Evolutionary conservation across 768 basidiomycete genomes (phyloP).

Genomic region (Lactifluus echinatus): DNA sequence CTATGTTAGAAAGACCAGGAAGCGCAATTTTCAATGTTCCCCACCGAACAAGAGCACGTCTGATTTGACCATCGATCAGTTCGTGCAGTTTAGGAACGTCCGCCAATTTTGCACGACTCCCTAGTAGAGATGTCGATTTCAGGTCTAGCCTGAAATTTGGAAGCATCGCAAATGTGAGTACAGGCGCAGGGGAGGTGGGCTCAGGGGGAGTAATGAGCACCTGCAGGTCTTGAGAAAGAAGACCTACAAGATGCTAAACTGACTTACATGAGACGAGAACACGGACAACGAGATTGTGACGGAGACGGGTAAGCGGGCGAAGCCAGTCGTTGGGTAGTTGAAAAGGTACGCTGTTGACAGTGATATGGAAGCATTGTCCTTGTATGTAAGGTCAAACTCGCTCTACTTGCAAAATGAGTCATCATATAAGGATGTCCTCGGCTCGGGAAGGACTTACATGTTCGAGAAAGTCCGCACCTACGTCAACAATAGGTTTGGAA

Average conservation of each 20-base stretch:
- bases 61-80: slow-evolving; percentile 70
- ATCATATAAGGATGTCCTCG: not conserved
- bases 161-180: slow-evolving; percentile 63
- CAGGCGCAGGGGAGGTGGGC: slow-evolving; percentile 43
- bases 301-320: slow-evolving; percentile 75
- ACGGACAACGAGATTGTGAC: slow-evolving; percentile 70
- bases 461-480: slow-evolving; percentile 20
- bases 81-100: slow-evolving; percentile 98
- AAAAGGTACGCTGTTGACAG: slow-evolving; percentile 75
- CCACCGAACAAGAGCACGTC: slow-evolving; percentile 27
- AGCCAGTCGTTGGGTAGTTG: slow-evolving; percentile 77
- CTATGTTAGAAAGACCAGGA: slow-evolving; percentile 47
- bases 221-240: slow-evolving; percentile 31
- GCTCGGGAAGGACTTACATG: not conserved
- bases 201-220: slow-evolving; percentile 56
- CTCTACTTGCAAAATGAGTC: slow-evolving; percentile 39
- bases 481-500: slow-evolving; percentile 35
- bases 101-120: slow-evolving; percentile 93
- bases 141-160: slow-evolving; percentile 84
- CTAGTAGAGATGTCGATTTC: slow-evolving; percentile 85
- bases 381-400: slow-evolving; percentile 78
- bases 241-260: not conserved
- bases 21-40: slow-evolving; percentile 61
- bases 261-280: slow-evolving; percentile 57
- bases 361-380: slow-evolving; percentile 75